Evolutionary conservation across 2,329 filamentous ascomycete genomes (phyloP).

Genomic region (Pleurostoma richardsiae): DNA sequence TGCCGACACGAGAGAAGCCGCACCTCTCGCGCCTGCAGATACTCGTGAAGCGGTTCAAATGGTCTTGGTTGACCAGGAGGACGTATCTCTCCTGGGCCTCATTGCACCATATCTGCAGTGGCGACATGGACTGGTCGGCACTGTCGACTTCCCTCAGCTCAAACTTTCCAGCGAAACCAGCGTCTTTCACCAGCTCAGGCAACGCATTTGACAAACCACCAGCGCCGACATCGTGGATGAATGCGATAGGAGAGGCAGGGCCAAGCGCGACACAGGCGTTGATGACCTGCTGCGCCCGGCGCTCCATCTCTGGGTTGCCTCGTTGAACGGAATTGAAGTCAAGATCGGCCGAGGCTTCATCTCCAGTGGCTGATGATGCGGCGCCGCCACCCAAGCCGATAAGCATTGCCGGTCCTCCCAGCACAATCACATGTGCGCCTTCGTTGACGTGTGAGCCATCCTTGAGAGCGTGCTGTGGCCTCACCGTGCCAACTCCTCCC

Average conservation of each 20-base stretch:
- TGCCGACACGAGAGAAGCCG: slow-evolving; percentile 86
- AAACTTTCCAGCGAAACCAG: slow-evolving; percentile 83
- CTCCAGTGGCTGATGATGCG: slow-evolving; percentile 84
- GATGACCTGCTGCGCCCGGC: slow-evolving; percentile 96
- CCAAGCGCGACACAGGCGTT: slow-evolving; percentile 87
- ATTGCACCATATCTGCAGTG: slow-evolving; percentile 96
- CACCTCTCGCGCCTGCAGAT: slow-evolving; percentile 77
- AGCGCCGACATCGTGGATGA: slow-evolving; percentile 97
- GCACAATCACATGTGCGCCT: slow-evolving; percentile 86
- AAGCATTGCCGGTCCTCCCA: slow-evolving; percentile 95
- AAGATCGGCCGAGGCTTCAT: slow-evolving; percentile 82
- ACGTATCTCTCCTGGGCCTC: slow-evolving; percentile 97
- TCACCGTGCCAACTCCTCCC: slow-evolving; percentile 86
- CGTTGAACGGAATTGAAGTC: slow-evolving; percentile 97
- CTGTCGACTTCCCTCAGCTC: slow-evolving; percentile 93
- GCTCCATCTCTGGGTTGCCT: slow-evolving; percentile 94
- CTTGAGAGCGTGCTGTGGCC: slow-evolving; percentile 88
- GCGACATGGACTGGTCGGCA: slow-evolving; percentile 87
- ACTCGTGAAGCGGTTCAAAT: slow-evolving; percentile 69
- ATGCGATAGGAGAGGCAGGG: slow-evolving; percentile 80
- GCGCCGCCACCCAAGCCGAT: slow-evolving; percentile 95
- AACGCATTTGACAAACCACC: slow-evolving; percentile 74
- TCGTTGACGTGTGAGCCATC: slow-evolving; percentile 71
- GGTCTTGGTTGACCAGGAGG: slow-evolving; percentile 75
- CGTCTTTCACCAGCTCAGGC: slow-evolving; percentile 87